Conservation (phyloP, 208 protist genomes). For the Crithidia fasciculata region DNA sequence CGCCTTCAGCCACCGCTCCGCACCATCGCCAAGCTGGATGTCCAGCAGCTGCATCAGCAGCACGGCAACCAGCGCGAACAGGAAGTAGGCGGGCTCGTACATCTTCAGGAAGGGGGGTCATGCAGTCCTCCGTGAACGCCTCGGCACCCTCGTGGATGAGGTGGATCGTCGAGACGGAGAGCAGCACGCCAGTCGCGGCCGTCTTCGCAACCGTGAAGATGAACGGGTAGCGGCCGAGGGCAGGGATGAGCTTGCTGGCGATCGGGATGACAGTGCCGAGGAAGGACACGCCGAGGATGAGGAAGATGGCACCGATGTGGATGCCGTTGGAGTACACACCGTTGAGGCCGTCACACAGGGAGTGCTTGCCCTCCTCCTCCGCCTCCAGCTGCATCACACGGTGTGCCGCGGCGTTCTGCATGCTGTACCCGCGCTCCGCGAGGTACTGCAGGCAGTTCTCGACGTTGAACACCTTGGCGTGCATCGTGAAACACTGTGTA, state of each 20-base stretch:
- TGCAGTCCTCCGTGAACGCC: conserved; percentile 48
- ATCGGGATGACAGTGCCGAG: conserved; percentile 53
- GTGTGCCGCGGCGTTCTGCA: background rate
- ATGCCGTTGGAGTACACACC: conserved; percentile 50
- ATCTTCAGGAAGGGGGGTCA: conserved; percentile 29
- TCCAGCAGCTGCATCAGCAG: conserved; percentile 69
- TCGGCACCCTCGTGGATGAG: conserved; percentile 53
- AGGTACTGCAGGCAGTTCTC: conserved; percentile 14
- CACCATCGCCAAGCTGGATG: conserved; percentile 41
- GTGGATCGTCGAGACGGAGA: conserved; percentile 61
- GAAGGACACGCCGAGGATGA: conserved; percentile 53
- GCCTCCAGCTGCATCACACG: background rate
- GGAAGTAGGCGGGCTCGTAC: conserved; percentile 54
- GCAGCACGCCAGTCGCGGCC: conserved; percentile 58
- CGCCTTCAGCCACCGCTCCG: conserved; percentile 43
- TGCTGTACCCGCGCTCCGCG: conserved; percentile 9
- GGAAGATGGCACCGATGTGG: conserved; percentile 51
- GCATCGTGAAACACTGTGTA: background rate
- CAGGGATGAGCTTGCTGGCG: conserved; percentile 49
- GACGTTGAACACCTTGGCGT: conserved; percentile 2
- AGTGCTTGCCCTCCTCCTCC: background rate
- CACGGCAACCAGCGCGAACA: conserved; percentile 59
- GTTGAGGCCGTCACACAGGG: conserved; percentile 39
- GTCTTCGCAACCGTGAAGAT: conserved; percentile 57
- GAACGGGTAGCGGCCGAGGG: conserved; percentile 48